phyloP scores from a whole-genome alignment of 179 eudicot genomes.

The Corrigiola litoralis region DNA sequence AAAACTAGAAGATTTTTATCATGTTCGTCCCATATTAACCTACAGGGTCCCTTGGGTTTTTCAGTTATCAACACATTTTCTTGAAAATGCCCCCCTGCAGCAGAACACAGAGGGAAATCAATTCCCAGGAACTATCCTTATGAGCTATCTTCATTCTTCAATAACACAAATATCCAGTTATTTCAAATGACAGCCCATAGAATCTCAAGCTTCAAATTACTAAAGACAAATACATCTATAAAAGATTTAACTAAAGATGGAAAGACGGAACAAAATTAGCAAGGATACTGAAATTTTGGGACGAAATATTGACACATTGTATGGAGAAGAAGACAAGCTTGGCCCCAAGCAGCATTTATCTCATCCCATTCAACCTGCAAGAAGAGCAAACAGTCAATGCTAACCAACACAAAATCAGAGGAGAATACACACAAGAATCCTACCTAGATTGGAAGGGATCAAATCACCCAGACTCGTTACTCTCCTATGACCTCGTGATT shows the following conservation, averaged over 20 bases:
- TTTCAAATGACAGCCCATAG: no score
- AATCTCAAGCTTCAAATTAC: neutral
- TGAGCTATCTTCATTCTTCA: neutral
- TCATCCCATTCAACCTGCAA: constrained; percentile 98
- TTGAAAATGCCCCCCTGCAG: no score
- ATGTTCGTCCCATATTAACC: no score
- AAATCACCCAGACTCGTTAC: neutral
- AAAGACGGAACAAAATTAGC: neutral
- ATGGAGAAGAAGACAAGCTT: constrained; percentile 95
- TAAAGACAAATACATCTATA: neutral
- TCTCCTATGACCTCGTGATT: neutral
- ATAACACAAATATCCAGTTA: neutral
- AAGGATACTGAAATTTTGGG: constrained; percentile 90
- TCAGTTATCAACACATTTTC: no score
- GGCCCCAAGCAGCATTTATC: constrained; percentile 99
- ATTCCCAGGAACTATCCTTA: neutral
- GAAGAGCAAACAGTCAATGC: neutral
- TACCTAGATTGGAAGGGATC: neutral
- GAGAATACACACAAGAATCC: neutral
- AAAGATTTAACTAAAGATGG: neutral
- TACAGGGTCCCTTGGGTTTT: no score
- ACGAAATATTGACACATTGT: constrained; percentile 93
- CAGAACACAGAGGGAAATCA: no score
- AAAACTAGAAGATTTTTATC: no score
- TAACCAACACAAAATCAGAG: neutral